Evolutionary conservation across 228 moss, liverwort and hornwort genomes (phyloP), one percentile per base, ranked within the genome.

Genomic region (Sphagnum fallax): DNA sequence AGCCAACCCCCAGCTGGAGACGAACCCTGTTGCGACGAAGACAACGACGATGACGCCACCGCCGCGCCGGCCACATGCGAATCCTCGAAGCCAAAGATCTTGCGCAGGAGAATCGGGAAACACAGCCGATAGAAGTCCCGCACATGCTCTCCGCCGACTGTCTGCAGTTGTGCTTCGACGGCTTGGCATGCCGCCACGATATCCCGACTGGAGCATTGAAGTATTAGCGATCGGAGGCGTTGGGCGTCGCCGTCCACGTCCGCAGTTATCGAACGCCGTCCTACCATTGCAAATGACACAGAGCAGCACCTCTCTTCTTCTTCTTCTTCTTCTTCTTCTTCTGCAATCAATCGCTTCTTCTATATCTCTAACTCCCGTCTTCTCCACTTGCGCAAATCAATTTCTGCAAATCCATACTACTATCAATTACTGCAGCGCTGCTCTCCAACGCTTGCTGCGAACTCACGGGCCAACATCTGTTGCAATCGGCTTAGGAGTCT

Each of bases 51-150:
- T 49, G 77, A 79, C 50, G 70, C 61, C 32, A 76, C 72, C 62
- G 73, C 16, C 63, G 76, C 76, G 6, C 79, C 66, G 10, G 79
- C 69, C 51, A 63, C 73, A 55, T 70, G 69, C 9, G 80, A 74
- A 72, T 84, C 88, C 72, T 88, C 88, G 60, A 84, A 88, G 49
- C 88, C 88, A 66, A 88, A 84, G 18, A 88, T 88, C 76, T 84
- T 88, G 71, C 77, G 79, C 61, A 88, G 78, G 64, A 88, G 66
- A 68, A 88, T 76, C n/a, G 88, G 88, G 63, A 88, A 88, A 68
- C 88, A 84, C 64, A 84, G 74, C 11, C 82, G 80, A 57, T 88
- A 88, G 71, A 88, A 88, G 74, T 88, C 84, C 61, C 88, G 88
- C 68, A 84, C 88, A 63, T 84, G 82, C 77, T 88, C 88, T 63